A percentile compares a stretch with the other conserved stretches of the same genome.
Conservation (phyloP, 176 grass and related monocot species). For the Avena eriantha region DNA sequence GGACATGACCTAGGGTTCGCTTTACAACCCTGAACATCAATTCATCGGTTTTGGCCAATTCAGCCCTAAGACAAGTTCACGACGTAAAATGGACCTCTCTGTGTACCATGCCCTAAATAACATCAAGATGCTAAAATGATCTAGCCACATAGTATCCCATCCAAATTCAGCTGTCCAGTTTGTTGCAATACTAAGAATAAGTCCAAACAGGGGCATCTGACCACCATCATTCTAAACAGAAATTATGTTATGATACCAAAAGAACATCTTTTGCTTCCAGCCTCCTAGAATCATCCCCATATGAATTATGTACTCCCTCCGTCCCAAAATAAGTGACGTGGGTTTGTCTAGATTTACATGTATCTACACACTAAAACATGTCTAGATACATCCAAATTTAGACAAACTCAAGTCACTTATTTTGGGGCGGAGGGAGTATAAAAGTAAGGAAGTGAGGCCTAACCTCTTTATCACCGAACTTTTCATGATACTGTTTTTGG, state of each 20-base stretch:
- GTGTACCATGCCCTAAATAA: not conserved
- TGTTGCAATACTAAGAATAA: conserved; percentile 12
- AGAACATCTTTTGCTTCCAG: not conserved
- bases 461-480: conserved; percentile 82
- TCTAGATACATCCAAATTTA: no score
- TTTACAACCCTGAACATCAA: not conserved
- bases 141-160: not conserved
- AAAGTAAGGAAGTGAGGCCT: conserved; percentile 24
- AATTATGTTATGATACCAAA: not conserved
- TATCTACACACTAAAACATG: no score
- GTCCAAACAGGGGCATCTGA: not conserved
- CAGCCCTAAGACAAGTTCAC: not conserved
- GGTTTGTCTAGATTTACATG: no score
- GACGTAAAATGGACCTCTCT: not conserved
- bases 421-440: not conserved
- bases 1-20: not conserved
- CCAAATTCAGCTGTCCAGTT: not conserved
- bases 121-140: conserved; percentile 17
- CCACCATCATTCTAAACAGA: not conserved
- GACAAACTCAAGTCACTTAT: no score
- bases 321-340: no score
- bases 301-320: not conserved
- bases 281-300: conserved; percentile 11
- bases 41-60: not conserved
- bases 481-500: conserved; percentile 88